Base-by-base conservation (phyloP, 768 basidiomycete genomes). In the Boletus rubroflammeus region DNA sequence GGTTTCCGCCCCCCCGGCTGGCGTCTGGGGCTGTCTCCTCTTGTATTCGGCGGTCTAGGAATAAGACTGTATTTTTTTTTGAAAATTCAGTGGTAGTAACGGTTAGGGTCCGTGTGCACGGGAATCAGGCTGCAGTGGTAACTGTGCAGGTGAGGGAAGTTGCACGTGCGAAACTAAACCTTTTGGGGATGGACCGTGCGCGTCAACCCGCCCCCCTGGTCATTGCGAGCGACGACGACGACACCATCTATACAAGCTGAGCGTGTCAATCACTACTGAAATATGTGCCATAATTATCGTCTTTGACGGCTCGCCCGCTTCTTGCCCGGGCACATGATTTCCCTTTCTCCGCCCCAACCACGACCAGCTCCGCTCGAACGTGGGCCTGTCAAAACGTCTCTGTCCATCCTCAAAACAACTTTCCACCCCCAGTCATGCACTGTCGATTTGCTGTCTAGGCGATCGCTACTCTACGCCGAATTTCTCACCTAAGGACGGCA, bases 321-420 rank as follows among this genome's bases (percentile, higher is more conserved):
- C 57, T 62, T 54, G 42, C 34, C 44, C 36, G 58, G 62, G 59
- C 61, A 59, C 65, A 69, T 65, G 59, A 55, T 59, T 39, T 64
- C 57, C 52, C 40, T 59, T 66, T 70, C 69, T 70, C 69, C 69
- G 69, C 60, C 69, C 62, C 62, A 70, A 70, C 66, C 65, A 61
- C 50, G 32, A 47, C 56, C 57, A 69, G 68, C 69, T 70, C 69
- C 69, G 69, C 69, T 72, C 70, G 52, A 72, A 72, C 68, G 46
- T 42, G n/a, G 17, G n/a, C 38, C 21, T 26, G 29, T 13, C 8
- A 29, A 21, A 40, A 54, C 32, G 5, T 14, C 36, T 25, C 6
- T 42, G 29, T n/a, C n/a, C 36, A 29, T n/a, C 35, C 3, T 17
- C 45, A 19, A 31, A 21, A 21, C 45, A 7, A 31, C n/a, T 5